These are phyloP conservation scores for Globisporangium perplexum DNA, from an alignment of 352 stramenopile genomes.

Conservation along the genomic window DNA sequence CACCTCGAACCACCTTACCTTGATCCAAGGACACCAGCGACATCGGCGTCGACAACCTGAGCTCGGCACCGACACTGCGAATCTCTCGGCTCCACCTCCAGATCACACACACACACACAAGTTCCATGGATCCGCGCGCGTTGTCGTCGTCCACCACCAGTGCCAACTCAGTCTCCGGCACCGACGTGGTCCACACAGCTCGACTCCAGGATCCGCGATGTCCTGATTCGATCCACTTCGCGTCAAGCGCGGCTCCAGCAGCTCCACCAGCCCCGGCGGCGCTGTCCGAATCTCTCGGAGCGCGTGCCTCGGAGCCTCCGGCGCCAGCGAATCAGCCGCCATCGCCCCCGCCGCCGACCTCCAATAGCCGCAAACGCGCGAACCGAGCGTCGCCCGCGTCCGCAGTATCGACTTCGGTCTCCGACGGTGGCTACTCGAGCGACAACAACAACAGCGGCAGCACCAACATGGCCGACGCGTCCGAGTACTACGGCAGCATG, in stretches of 20 bases:
- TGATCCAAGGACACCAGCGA: no score
- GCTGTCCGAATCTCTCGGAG: no score
- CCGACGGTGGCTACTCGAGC: not conserved
- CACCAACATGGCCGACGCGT: slow-evolving; percentile 8
- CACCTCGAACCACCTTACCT: no score
- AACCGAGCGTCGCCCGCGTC: not conserved
- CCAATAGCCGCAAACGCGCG: slow-evolving; percentile 13
- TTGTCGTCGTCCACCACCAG: not conserved
- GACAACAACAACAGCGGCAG: not conserved
- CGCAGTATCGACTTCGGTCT: not conserved
- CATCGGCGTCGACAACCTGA: no score
- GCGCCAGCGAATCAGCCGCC: not conserved
- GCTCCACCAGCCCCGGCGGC: not conserved
- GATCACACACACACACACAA: no score
- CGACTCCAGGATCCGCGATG: not conserved
- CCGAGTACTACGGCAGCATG: slow-evolving; percentile 17
- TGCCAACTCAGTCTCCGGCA: not conserved
- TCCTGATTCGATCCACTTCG: not conserved
- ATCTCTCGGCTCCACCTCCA: no score
- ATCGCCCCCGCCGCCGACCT: slow-evolving; percentile 3
- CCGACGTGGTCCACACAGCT: not conserved
- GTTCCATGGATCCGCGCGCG: not conserved
- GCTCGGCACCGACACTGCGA: no score
- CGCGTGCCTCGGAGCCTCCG: not conserved
- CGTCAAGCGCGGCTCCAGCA: not conserved